Conservation (phyloP, 805 yeast genomes). For the Metschnikowia aberdeeniae region DNA sequence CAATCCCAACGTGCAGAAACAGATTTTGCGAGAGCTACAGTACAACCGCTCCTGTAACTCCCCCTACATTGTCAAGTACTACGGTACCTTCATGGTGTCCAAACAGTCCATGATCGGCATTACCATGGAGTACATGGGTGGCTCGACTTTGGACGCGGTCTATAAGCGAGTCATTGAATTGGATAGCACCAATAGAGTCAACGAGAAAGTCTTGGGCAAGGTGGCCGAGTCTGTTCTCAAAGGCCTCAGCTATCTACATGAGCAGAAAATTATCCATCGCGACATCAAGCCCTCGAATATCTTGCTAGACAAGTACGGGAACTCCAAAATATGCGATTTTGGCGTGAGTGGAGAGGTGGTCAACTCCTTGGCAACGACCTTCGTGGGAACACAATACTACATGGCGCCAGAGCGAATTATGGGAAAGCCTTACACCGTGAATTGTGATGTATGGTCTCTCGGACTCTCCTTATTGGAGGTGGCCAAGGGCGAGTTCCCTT, state of each 20-base stretch:
- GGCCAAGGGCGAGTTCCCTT: conserved; percentile 89
- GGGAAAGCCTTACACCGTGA: conserved; percentile 92
- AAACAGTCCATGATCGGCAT: conserved; percentile 79
- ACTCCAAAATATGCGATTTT: conserved; percentile 91
- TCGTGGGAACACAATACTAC: conserved; percentile 94
- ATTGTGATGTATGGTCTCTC: conserved; percentile 94
- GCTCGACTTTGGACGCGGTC: conserved; percentile 85
- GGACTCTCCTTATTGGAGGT: conserved; percentile 91
- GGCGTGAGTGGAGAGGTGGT: conserved; percentile 98
- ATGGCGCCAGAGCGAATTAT: conserved; percentile 98
- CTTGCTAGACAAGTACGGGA: conserved; percentile 67
- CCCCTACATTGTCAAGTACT: conserved; percentile 83
- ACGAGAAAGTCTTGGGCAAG: conserved; percentile 89
- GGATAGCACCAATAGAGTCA: conserved; percentile 72
- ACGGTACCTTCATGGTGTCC: conserved; percentile 84
- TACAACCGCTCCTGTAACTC: conserved; percentile 80
- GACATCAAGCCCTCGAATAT: conserved; percentile 97
- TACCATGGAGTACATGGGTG: conserved; percentile 98
- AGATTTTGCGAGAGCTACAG: conserved; percentile 85
- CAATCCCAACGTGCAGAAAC: conserved; percentile 83
- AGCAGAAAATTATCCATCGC: conserved; percentile 83
- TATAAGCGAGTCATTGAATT: conserved; percentile 68
- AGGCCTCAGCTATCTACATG: conserved; percentile 86
- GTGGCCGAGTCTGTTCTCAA: conserved; percentile 80
- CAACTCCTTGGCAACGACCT: conserved; percentile 90